These are phyloP conservation scores for Pyrus hybrid DNA, from an alignment of 331 rosid genomes.

Conservation along the genomic window DNA sequence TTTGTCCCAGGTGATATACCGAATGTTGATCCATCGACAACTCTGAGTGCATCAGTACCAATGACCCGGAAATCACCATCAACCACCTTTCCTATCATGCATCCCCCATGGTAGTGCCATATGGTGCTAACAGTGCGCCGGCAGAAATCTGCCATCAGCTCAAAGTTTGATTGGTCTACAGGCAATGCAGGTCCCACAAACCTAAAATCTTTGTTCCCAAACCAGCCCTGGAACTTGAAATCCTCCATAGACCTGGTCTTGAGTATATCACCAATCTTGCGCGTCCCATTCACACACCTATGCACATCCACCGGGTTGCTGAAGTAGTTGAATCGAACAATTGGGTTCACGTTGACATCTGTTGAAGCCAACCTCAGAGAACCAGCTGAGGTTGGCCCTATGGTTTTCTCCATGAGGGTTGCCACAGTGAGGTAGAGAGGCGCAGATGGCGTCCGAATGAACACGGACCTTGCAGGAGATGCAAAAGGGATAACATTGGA, in stretches of 20 bases:
- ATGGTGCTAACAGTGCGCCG: slow-evolving; percentile 67
- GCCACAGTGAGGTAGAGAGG: slow-evolving; percentile 67
- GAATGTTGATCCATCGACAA: slow-evolving; percentile 85
- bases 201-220: slow-evolving; percentile 45
- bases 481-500: slow-evolving; percentile 62
- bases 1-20: slow-evolving; percentile 80
- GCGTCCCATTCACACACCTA: slow-evolving; percentile 68
- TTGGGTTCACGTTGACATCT: slow-evolving; percentile 47
- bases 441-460: slow-evolving; percentile 37
- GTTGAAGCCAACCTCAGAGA: slow-evolving; percentile 52
- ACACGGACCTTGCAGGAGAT: slow-evolving; percentile 31
- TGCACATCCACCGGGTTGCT: slow-evolving; percentile 38
- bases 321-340: slow-evolving; percentile 78
- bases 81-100: slow-evolving; percentile 79
- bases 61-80: slow-evolving; percentile 41
- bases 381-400: slow-evolving; percentile 59
- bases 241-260: slow-evolving; percentile 49
- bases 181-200: slow-evolving; percentile 71
- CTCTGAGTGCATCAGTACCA: slow-evolving; percentile 51
- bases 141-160: slow-evolving; percentile 61
- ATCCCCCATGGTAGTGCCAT: slow-evolving; percentile 97
- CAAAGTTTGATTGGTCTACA: slow-evolving; percentile 12
- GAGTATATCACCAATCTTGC: slow-evolving; percentile 50
- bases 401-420: slow-evolving; percentile 63
- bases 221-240: slow-evolving; percentile 51